Evolutionary conservation across 2,329 filamentous ascomycete genomes (phyloP), one percentile per base, ranked within the genome.

Genomic region (Cladosporium cucumerinum): DNA sequence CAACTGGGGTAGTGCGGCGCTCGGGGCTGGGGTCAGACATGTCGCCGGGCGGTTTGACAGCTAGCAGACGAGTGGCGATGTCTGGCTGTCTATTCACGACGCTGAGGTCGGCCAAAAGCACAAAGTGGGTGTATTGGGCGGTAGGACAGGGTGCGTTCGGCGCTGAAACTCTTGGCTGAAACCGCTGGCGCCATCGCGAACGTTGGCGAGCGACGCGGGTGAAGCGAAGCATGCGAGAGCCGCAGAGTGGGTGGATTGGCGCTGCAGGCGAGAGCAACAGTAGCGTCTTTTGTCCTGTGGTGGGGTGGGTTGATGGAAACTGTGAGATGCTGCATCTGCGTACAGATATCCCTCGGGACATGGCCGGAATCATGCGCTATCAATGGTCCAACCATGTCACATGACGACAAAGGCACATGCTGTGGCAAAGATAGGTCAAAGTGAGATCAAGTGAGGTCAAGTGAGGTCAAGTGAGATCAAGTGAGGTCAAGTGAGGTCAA

Each of bases 161-260:
- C 32, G 58, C 36, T 61, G 46, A 54, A 43, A 54, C 59, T 32
- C 54, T 57, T 61, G 59, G 59, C 59, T 61, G 59, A 61, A 61
- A 61, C 59, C 14, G 21, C 54, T 39, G 32, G 46, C 48, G 59
- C 32, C 48, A 46, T 46, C n/a, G n/a, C 39, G n/a, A 21, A 21
- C n/a, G 51, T 12, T 36, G 46, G 58, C 58, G 58, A 61, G 46
- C 6, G n/a, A n/a, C n/a, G 58, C 43, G 46, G 57, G 25, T 48
- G 57, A 46, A 48, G 57, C 58, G 57, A 46, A 48, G 57, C 58
- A 30, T 36, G 7, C 21, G 23, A 46, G 51, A 54, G 51, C 51
- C 26, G 51, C 51, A 54, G 51, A 54, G 32, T 54, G 32, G 51
- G 32, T 54, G 32, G 51, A 54, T 54, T 54, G 51, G 51, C 26